These are phyloP conservation scores for Starmerella lactis-condensi DNA, from an alignment of 805 yeast species.

Conservation along the genomic window DNA sequence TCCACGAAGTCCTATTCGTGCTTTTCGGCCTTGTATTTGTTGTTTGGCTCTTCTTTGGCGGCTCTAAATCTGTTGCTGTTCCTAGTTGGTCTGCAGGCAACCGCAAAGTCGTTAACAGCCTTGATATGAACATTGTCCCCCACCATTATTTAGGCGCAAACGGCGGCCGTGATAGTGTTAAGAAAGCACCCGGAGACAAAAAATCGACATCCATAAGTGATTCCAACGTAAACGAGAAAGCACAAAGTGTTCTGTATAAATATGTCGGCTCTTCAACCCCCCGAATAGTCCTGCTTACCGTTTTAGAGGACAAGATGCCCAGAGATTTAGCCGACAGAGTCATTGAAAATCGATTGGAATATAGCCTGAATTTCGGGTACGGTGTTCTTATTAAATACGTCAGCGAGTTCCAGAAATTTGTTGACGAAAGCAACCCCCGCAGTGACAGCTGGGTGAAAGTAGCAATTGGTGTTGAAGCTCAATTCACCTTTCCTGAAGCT, in stretches of 20 bases:
- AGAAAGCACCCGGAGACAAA: slow-evolving; percentile 22
- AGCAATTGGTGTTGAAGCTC: slow-evolving; percentile 61
- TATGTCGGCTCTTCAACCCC: slow-evolving; percentile 17
- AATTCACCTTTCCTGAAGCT: slow-evolving; percentile 82
- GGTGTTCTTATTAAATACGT: slow-evolving; percentile 73
- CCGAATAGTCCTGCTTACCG: slow-evolving; percentile 52
- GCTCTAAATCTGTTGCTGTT: no score
- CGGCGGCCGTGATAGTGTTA: slow-evolving; percentile 15
- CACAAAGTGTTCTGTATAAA: slow-evolving; percentile 4
- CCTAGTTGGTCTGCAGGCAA: no score
- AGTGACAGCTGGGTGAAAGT: slow-evolving; percentile 43
- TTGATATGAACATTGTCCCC: no score
- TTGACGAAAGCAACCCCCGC: slow-evolving; percentile 14
- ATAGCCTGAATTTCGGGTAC: slow-evolving; percentile 62
- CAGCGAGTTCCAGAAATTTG: slow-evolving; percentile 42
- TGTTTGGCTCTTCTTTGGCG: slow-evolving; percentile 19
- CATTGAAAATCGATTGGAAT: slow-evolving; percentile 75
- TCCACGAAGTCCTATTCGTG: slow-evolving; percentile 16
- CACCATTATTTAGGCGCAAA: no score
- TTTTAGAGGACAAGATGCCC: slow-evolving; percentile 55
- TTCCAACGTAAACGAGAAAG: slow-evolving; percentile 3
- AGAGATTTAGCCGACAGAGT: slow-evolving; percentile 42
- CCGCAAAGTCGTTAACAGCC: no score
- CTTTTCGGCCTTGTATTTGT: slow-evolving; percentile 15
- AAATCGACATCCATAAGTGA: slow-evolving; percentile 8